Evolutionary conservation across 1,284 basidiomycete species (phyloP), one percentile per base, ranked within the genome.

Genomic region (Cystobasidiaceae sp.): DNA sequence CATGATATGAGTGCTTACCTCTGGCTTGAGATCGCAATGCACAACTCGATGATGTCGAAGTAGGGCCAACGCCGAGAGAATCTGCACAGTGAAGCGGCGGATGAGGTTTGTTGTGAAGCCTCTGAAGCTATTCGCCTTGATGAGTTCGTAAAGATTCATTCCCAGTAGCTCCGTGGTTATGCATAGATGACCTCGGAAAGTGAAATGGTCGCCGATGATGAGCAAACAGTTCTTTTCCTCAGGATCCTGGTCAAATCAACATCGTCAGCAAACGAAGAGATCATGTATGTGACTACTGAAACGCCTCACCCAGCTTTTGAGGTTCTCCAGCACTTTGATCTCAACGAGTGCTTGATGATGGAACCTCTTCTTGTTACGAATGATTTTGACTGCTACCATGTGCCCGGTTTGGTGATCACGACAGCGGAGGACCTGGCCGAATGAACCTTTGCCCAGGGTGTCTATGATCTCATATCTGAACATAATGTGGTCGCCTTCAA

Each of bases 11-110:
- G 2, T 27, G 74, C 82, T 67, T 70, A 87, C 91, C 84, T 99
- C 96, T 17, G 96, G 96, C 79, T 99, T 99, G 70, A 99, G 80
- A 79, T 99, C 96, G 74, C 96, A 99, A 76, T 99, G 96, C n/a
- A 99, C 96, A 68, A 99, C 92, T 52, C 90, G 86, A 79, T 97
- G 93, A 70, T 94, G 90, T 28, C 93, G 85, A 88, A 99, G 93
- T 60, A 99, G 81, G 44, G 87, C 85, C 34, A 99, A 81, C 3
- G 92, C 93, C 75, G 88, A 79, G 34, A 98, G 82, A 85, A 97
- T 94, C 79, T 99, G 96, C 67, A 84, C 88, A 13, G 94, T 96
- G 79, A 99, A 98, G 19, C 96, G 86, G 37, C 94, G 86, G 72
- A 99, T 97, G 52, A 99, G 82, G 9, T 84, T 84, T 0, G 94